Base-by-base conservation (phyloP, 2,329 filamentous ascomycete genomes). In the Microascus cirrosus region DNA sequence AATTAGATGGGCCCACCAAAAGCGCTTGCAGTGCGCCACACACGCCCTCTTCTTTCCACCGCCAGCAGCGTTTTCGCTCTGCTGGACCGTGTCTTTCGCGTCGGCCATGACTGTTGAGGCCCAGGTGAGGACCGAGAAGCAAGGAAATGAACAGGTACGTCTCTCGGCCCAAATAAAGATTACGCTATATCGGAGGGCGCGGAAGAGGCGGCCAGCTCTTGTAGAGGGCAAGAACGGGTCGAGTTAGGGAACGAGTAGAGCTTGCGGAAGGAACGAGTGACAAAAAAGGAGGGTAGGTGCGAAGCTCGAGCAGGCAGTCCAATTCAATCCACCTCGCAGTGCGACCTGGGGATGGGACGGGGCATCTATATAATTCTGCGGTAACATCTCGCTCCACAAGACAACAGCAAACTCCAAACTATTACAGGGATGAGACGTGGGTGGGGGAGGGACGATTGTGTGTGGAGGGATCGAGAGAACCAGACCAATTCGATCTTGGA, bases 1-100 rank as follows among this genome's bases (percentile, higher is more conserved):
- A 59, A 86, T 70, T 59, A 85, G 67, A 63, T 84, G 76, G 61
- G 76, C 64, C 83, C 83, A 86, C 84, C 83, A 86, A 63, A 79
- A 84, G 63, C 72, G 75, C 65, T 70, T 75, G 67, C 77, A 78
- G 66, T 83, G 79, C 53, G 74, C 70, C 58, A 70, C 70, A 62
- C 72, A 71, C 34, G 67, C 67, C 60, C 72, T 69, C 61, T 69
- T 73, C 66, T 73, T 74, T 56, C 65, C 56, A 20, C 63, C 65
- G 51, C 63, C 62, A 54, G 65, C 60, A 55, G 62, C 65, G 56
- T 62, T 62, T 64, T 77, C 73, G 45, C 65, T 64, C 66, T 73
- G 69, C 28, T 65, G 63, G 58, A 68, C 62, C 53, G 67, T 66
- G 42, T 67, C 53, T 65, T 74, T 74, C 15, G 15, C 39, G 63